phyloP scores from a whole-genome alignment of 2,329 filamentous ascomycete genomes.

The Epichloe scottii region DNA sequence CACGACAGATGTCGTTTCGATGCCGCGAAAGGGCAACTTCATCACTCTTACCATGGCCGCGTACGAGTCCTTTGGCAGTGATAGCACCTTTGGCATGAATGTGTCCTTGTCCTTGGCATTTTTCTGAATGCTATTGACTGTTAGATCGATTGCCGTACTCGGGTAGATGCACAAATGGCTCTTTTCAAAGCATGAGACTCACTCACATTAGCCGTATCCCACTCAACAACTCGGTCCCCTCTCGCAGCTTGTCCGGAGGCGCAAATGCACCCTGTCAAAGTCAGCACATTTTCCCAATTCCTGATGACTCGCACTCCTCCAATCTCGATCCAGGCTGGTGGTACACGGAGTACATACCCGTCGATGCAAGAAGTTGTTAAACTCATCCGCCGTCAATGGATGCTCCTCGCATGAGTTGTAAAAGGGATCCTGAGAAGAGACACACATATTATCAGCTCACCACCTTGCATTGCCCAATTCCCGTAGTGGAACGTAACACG shows the following conservation, averaged over 20 bases:
- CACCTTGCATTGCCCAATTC: background rate
- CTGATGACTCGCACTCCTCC: background rate
- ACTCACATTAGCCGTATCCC: constrained; percentile 44
- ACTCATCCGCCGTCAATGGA: constrained; percentile 38
- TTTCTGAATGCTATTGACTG: constrained; percentile 35
- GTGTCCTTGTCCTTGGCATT: constrained; percentile 45
- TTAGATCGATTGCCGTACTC: background rate
- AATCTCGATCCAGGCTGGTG: background rate
- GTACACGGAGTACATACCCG: constrained; percentile 26
- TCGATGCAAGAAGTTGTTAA: constrained; percentile 42
- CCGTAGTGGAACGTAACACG: constrained; percentile 10
- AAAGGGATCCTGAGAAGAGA: constrained; percentile 30
- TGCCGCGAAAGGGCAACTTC: constrained; percentile 41
- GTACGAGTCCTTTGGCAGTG: constrained; percentile 37
- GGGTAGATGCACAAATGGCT: background rate
- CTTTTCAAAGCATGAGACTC: background rate
- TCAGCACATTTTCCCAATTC: background rate
- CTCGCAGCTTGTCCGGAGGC: constrained; percentile 27
- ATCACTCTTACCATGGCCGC: constrained; percentile 42
- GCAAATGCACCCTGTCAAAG: constrained; percentile 39
- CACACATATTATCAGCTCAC: background rate
- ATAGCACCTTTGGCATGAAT: constrained; percentile 42
- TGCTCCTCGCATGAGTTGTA: constrained; percentile 40
- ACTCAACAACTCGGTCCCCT: constrained; percentile 32
- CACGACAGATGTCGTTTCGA: constrained; percentile 46